phyloP scores from a whole-genome alignment of 495 filamentous ascomycete species.

The Hypoxylon intermedium region DNA sequence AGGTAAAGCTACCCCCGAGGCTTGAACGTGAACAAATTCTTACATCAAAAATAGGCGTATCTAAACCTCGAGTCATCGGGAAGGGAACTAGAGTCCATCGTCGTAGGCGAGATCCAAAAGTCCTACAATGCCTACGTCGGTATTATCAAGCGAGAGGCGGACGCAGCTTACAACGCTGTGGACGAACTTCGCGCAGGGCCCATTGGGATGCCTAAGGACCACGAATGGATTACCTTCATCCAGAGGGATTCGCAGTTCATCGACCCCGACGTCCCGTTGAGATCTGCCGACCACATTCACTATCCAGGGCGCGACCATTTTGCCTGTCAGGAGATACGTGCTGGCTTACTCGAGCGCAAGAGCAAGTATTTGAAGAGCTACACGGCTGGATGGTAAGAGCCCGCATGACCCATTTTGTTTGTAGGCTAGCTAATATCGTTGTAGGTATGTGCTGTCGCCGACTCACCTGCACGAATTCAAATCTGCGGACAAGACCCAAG shows the following conservation, averaged over 20 bases:
- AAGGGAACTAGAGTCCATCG: slow-evolving; percentile 91
- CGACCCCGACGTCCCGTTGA: slow-evolving; percentile 79
- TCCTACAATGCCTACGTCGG: slow-evolving; percentile 91
- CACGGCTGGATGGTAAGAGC: slow-evolving; percentile 87
- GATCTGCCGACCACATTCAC: slow-evolving; percentile 80
- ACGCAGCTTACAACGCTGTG: slow-evolving; percentile 76
- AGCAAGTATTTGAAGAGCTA: slow-evolving; percentile 99
- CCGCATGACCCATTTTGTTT: slow-evolving; percentile 1
- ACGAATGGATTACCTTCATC: slow-evolving; percentile 88
- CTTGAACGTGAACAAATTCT: slow-evolving; percentile 17
- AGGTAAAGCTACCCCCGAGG: slow-evolving; percentile 61
- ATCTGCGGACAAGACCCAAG: slow-evolving; percentile 71
- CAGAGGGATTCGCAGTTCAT: slow-evolving; percentile 85
- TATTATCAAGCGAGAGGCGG: slow-evolving; percentile 87
- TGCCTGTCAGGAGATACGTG: slow-evolving; percentile 83
- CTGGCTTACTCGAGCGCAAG: slow-evolving; percentile 93
- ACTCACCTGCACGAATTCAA: slow-evolving; percentile 99
- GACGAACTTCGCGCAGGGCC: slow-evolving; percentile 85
- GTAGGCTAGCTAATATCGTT: slow-evolving; percentile 44
- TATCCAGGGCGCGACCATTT: slow-evolving; percentile 94
- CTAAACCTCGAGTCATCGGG: slow-evolving; percentile 94
- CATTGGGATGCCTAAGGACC: slow-evolving; percentile 86
- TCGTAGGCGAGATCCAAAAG: slow-evolving; percentile 96
- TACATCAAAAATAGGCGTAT: slow-evolving; percentile 70
- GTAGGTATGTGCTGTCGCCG: slow-evolving; percentile 92